Evolutionary conservation across 805 yeast genomes (phyloP).

Genomic region (Jamesozyma spencerorum): DNA sequence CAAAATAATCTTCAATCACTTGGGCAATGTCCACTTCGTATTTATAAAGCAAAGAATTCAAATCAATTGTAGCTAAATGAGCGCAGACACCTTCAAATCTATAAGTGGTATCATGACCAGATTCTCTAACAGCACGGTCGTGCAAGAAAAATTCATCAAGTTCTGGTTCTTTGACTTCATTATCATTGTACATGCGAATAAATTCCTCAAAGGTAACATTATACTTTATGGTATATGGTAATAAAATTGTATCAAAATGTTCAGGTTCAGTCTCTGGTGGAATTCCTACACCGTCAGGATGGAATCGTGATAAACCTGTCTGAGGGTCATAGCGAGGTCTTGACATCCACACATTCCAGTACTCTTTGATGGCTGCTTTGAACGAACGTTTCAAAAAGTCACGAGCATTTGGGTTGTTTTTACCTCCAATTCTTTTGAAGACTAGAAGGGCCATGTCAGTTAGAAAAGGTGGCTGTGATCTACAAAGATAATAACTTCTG

Average conservation of each 20-base stretch:
- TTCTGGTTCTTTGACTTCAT: slow-evolving; percentile 60
- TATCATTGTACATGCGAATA: slow-evolving; percentile 57
- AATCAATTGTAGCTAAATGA: slow-evolving; percentile 79
- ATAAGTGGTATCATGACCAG: slow-evolving; percentile 92
- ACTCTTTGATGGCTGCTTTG: slow-evolving; percentile 78
- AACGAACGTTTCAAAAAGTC: slow-evolving; percentile 59
- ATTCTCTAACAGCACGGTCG: slow-evolving; percentile 90
- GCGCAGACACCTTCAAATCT: slow-evolving; percentile 88
- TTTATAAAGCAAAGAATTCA: slow-evolving; percentile 77
- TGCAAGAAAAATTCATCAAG: slow-evolving; percentile 82
- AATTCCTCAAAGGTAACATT: slow-evolving; percentile 51
- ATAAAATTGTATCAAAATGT: slow-evolving; percentile 67
- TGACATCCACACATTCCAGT: slow-evolving; percentile 68
- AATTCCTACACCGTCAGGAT: slow-evolving; percentile 81
- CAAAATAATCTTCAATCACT: slow-evolving; percentile 48
- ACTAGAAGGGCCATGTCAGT: slow-evolving; percentile 83
- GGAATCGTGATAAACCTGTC: slow-evolving; percentile 81
- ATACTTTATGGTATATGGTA: slow-evolving; percentile 60
- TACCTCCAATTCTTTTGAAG: slow-evolving; percentile 48
- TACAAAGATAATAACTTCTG: slow-evolving; percentile 77
- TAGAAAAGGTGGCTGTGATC: slow-evolving; percentile 94
- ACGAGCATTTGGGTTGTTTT: slow-evolving; percentile 38
- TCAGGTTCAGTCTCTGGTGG: slow-evolving; percentile 95
- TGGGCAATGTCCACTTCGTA: slow-evolving; percentile 79
- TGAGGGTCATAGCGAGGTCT: slow-evolving; percentile 61